Base-by-base conservation (phyloP, 1,284 basidiomycete species). In the Abortiporus biennis region DNA sequence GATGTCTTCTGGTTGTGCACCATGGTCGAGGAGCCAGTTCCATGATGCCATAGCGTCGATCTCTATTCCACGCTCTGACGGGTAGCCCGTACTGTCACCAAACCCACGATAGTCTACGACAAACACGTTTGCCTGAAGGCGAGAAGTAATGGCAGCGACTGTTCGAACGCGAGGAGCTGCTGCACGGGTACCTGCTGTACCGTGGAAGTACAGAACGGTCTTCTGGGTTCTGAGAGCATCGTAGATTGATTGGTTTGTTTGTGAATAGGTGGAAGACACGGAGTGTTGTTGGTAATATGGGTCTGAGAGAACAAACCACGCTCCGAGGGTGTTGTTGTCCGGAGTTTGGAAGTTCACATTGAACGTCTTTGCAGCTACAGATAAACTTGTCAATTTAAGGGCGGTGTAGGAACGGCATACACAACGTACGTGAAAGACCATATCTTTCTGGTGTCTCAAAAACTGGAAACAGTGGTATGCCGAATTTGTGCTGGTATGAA, bases 41-140 rank as follows among this genome's bases (percentile, higher is more conserved):
- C 82, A 96, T 0, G 84, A 87, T 0, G 89, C 73, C 20, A 79
- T 69, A 1, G 90, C 92, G 56, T 98, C 95, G 3, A 63, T 62
- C 0, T 78, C 61, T 0, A 97, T 65, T 0, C 93, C 95, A 11
- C 64, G 61, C 58, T 94, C 85, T 8, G 74, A 79, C 0, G 93
- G 93, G 1, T 59, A 61, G 1, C 92, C 91, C 1, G 77, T 74
- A 43, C 90, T 93, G 57, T 98, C 92, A 0, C 72, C 94, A 54
- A 88, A 98, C 0, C 94, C 94, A n/a, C 92, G 79, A 58, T 95
- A 95, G 62, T 96, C 93, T 34, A 91, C 78, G 0, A 80, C 82
- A 16, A 96, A 63, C 1, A 96, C 82, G 57, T 95, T 96, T 13
- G 73, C 76, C 16, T 70, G 66, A 1, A 91, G 65, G 1, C 82